Evolutionary conservation across 2,329 filamentous ascomycete genomes (phyloP).

Genomic region (Scleromitrula shiraiana): DNA sequence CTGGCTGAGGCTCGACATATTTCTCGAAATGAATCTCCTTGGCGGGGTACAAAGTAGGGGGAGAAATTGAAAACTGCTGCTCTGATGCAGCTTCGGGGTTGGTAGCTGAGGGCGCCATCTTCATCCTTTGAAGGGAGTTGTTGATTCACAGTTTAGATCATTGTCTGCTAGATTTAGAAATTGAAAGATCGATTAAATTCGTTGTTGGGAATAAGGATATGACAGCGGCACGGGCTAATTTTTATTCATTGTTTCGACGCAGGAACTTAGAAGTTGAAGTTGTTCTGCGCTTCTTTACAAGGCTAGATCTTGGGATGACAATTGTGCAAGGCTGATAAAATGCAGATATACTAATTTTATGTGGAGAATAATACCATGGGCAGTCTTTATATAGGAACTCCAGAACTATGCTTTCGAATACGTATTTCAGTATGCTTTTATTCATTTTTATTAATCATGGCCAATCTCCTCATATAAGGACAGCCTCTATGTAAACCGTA

Average conservation of each 20-base stretch:
- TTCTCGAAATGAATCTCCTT: constrained; percentile 55
- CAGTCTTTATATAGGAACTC: too few relatives aligned
- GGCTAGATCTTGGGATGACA: not conserved
- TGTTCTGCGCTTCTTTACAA: not conserved
- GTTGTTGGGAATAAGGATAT: not conserved
- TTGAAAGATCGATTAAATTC: not conserved
- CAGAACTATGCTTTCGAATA: too few relatives aligned
- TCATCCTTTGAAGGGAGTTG: constrained; percentile 10
- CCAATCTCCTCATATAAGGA: too few relatives aligned
- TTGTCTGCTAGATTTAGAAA: not conserved
- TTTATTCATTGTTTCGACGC: not conserved
- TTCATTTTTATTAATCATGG: too few relatives aligned
- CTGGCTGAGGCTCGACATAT: constrained; percentile 44
- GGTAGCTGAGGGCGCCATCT: constrained; percentile 29
- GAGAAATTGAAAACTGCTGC: constrained; percentile 42
- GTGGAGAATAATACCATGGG: not conserved
- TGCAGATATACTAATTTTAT: not conserved
- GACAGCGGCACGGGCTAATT: not conserved
- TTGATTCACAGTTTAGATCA: constrained; percentile 3
- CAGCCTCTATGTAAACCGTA: too few relatives aligned
- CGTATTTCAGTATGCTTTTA: too few relatives aligned
- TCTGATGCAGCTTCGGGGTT: constrained; percentile 29
- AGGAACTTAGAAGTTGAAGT: not conserved
- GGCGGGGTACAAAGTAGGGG: constrained; percentile 49
- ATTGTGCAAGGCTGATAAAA: not conserved